A percentile compares a stretch with the other conserved stretches of the same genome.
These are phyloP conservation scores for Musa balbisiana DNA, from an alignment of 202 grass and related monocot species.

Conservation along the genomic window DNA sequence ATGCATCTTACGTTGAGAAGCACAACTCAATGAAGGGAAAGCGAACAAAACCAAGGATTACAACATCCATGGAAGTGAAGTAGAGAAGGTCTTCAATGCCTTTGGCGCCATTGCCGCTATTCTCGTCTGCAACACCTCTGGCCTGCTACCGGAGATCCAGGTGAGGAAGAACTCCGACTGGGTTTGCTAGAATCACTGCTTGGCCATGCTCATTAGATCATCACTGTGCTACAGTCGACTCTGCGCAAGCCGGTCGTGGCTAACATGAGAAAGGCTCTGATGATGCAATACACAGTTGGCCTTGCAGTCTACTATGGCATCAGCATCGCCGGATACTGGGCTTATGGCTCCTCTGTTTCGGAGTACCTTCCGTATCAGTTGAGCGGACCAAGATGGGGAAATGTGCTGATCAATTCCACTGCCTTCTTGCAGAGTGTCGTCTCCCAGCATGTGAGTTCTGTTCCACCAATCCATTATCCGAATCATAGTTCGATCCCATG, in stretches of 20 bases:
- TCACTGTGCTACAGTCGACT: conserved; percentile 37
- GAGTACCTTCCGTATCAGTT: conserved; percentile 69
- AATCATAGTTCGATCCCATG: neutral
- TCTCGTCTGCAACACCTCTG: conserved; percentile 90
- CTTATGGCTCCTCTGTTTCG: conserved; percentile 61
- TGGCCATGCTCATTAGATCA: too few relatives aligned
- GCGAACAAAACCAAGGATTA: conserved; percentile 37
- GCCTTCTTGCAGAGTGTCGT: conserved; percentile 75
- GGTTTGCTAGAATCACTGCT: neutral
- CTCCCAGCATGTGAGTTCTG: conserved; percentile 59
- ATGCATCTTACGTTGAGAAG: too few relatives aligned
- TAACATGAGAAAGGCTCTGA: conserved; percentile 57
- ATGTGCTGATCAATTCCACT: conserved; percentile 56
- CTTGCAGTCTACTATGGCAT: conserved; percentile 50
- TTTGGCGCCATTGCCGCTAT: conserved; percentile 62
- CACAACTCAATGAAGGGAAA: conserved; percentile 23
- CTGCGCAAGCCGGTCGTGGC: conserved; percentile 45
- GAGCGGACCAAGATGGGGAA: conserved; percentile 53
- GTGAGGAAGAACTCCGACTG: conserved; percentile 3
- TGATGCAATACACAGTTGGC: conserved; percentile 59
- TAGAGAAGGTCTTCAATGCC: conserved; percentile 57
- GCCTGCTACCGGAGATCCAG: conserved; percentile 82
- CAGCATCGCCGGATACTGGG: conserved; percentile 84
- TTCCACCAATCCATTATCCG: neutral
- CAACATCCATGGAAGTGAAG: conserved; percentile 34